Conservation (phyloP, 2,329 filamentous ascomycete species). For the Microsporum canis region DNA sequence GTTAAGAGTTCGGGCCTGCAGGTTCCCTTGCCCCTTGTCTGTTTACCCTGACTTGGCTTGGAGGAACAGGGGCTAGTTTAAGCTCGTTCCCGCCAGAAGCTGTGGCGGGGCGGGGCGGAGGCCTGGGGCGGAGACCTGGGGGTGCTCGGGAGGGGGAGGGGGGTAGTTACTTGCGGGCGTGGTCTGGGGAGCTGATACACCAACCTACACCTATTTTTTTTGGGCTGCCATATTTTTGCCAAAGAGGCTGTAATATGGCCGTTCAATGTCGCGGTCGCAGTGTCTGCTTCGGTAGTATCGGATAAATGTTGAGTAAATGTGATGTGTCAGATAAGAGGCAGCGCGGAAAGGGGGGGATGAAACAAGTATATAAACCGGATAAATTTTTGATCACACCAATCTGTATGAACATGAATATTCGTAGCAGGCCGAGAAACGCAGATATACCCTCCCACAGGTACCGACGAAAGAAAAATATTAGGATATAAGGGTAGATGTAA, state of each 20-base stretch:
- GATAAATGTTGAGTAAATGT: background rate
- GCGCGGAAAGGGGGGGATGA: background rate
- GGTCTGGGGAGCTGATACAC: background rate
- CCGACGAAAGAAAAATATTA: background rate
- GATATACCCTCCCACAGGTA: background rate
- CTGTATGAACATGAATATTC: background rate
- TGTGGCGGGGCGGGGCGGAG: background rate
- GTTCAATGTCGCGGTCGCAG: background rate
- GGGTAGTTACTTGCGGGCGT: background rate
- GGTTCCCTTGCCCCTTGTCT: slow-evolving; percentile 4
- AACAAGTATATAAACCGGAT: background rate
- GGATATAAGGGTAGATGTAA: background rate
- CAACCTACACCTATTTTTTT: background rate
- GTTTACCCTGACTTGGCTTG: background rate
- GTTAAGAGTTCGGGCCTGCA: background rate
- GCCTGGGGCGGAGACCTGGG: background rate
- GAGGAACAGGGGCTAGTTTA: background rate
- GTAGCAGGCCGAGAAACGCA: background rate
- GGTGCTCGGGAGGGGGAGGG: background rate
- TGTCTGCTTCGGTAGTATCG: background rate
- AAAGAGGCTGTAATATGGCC: background rate
- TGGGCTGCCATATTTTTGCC: background rate
- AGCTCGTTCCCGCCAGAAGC: background rate
- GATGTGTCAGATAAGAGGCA: background rate
- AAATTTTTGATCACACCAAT: background rate